These are phyloP conservation scores for Spiromastix sp. DNA, from an alignment of 2,329 filamentous ascomycete genomes.

Conservation along the genomic window DNA sequence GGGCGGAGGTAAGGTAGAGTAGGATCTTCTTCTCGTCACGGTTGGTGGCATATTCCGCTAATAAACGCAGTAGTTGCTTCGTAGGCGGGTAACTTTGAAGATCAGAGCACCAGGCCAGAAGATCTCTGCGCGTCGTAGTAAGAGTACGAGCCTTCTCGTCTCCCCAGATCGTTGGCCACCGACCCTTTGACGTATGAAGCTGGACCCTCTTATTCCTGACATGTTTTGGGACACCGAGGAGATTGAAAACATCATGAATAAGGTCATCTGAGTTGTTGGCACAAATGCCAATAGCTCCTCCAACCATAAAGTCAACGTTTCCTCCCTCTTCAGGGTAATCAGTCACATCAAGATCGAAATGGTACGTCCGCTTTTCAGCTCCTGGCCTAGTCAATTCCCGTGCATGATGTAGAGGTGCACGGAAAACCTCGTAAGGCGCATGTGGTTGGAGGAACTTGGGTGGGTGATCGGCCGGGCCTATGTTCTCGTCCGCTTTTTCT, in stretches of 20 bases:
- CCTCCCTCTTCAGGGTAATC: slow-evolving; percentile 79
- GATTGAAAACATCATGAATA: slow-evolving; percentile 76
- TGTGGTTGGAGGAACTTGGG: slow-evolving; percentile 90
- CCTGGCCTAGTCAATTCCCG: slow-evolving; percentile 79
- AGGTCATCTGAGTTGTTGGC: slow-evolving; percentile 69
- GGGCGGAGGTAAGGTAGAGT: slow-evolving; percentile 71
- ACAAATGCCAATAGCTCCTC: slow-evolving; percentile 86
- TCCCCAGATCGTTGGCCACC: slow-evolving; percentile 98
- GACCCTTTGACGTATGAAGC: slow-evolving; percentile 66
- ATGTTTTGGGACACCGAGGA: slow-evolving; percentile 69
- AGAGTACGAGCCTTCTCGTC: slow-evolving; percentile 76
- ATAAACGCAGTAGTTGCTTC: slow-evolving; percentile 71
- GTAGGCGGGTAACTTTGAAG: slow-evolving; percentile 87
- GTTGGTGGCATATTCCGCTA: slow-evolving; percentile 75
- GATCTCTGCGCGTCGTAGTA: slow-evolving; percentile 78
- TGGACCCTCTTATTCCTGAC: slow-evolving; percentile 75
- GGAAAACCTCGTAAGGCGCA: slow-evolving; percentile 82
- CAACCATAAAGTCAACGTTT: slow-evolving; percentile 85
- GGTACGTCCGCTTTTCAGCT: slow-evolving; percentile 92
- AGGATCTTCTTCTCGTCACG: slow-evolving; percentile 82
- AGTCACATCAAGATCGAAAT: slow-evolving; percentile 94
- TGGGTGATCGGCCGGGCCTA: slow-evolving; percentile 49
- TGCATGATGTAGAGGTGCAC: slow-evolving; percentile 73
- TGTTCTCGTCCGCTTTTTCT: slow-evolving; percentile 22
- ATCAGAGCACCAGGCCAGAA: slow-evolving; percentile 94